phyloP scores from a whole-genome alignment of 495 filamentous ascomycete species.

The Delitschia confertaspora region DNA sequence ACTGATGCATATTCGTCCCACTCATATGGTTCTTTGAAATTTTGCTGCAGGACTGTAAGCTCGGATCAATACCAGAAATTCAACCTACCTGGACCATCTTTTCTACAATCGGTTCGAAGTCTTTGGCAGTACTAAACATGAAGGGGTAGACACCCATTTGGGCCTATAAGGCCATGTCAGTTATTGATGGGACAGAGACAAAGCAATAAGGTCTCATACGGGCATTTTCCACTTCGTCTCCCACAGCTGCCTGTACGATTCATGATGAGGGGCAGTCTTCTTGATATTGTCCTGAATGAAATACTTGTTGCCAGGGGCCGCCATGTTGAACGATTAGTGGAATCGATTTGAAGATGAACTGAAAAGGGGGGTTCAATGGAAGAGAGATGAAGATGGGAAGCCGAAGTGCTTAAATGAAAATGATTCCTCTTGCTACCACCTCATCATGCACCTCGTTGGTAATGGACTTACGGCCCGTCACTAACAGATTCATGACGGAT shows the following conservation, averaged over 20 bases:
- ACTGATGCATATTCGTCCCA: constrained; percentile 53
- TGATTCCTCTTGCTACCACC: too few species aligned
- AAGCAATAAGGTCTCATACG: constrained; percentile 42
- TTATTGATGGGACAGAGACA: not conserved
- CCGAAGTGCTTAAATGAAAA: too few species aligned
- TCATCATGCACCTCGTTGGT: too few species aligned
- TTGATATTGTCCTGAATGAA: constrained; percentile 40
- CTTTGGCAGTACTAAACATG: constrained; percentile 59
- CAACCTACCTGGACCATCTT: constrained; percentile 48
- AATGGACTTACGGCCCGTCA: too few species aligned
- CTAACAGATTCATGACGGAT: too few species aligned
- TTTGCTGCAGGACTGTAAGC: constrained; percentile 33
- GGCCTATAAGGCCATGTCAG: constrained; percentile 38
- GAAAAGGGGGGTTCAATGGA: too few species aligned
- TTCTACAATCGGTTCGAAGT: constrained; percentile 66
- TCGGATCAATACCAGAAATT: not conserved
- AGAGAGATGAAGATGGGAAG: too few species aligned
- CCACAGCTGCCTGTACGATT: constrained; percentile 66
- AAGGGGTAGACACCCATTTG: constrained; percentile 65
- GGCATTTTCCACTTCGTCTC: constrained; percentile 72
- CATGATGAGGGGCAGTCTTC: constrained; percentile 47
- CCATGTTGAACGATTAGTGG: too few species aligned
- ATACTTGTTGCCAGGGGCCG: constrained; percentile 26
- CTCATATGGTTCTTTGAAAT: constrained; percentile 55
- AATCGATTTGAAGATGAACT: too few species aligned